phyloP scores from a whole-genome alignment of 2,329 filamentous ascomycete species.

The Penicillium sp. region DNA sequence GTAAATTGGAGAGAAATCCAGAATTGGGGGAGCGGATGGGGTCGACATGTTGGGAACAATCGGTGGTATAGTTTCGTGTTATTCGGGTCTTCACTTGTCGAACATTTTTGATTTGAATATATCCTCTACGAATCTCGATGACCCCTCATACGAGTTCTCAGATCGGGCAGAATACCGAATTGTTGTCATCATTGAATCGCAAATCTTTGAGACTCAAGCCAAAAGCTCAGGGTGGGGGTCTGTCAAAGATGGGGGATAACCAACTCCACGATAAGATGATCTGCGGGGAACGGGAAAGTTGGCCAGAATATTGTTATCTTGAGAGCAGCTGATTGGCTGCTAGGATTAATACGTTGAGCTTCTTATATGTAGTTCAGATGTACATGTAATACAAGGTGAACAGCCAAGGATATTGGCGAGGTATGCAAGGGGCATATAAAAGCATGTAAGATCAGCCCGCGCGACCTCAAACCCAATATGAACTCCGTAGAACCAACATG shows the following conservation, averaged over 20 bases:
- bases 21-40: constrained; percentile 32
- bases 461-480: neutral
- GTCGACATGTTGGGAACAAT: constrained; percentile 17
- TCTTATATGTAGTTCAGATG: neutral
- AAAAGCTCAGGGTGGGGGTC: constrained; percentile 1
- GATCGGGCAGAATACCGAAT: constrained; percentile 24
- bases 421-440: constrained; percentile 4
- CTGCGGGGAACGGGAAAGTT: constrained; percentile 7
- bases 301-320: constrained; percentile 2
- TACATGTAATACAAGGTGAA: neutral
- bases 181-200: constrained; percentile 7
- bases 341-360: neutral
- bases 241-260: constrained; percentile 30
- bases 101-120: constrained; percentile 20
- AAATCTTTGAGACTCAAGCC: neutral
- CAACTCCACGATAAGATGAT: constrained; percentile 18
- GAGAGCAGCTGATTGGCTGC: neutral
- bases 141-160: neutral
- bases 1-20: constrained; percentile 38
- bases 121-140: neutral
- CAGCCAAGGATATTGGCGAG: neutral
- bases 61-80: constrained; percentile 12
- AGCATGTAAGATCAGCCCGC: neutral
- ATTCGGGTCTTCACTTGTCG: neutral
- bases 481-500: neutral